Base-by-base conservation (phyloP, 2,329 filamentous ascomycete species). In the Neofusicoccum sp. region DNA sequence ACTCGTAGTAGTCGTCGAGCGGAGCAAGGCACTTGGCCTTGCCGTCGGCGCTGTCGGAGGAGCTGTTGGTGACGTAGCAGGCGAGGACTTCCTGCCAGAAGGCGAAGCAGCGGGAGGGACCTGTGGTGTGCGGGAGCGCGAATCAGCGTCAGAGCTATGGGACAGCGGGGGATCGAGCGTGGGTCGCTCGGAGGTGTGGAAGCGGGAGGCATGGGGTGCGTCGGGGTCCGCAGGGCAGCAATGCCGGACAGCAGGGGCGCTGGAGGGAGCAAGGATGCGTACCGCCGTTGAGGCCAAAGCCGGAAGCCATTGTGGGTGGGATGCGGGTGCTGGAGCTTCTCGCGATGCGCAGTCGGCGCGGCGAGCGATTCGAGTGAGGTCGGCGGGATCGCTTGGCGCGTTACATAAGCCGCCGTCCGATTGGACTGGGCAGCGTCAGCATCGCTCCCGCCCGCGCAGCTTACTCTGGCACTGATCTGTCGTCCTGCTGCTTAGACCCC, bases 11-110 rank as follows among this genome's bases (percentile, higher is more conserved):
- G 77, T 99, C 95, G 78, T 99, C 95, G 69, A 98, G 84, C 4
- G 88, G 86, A 14, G 91, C 89, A 16, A 85, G 81, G 78, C 96
- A 99, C 81, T 96, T 96, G 79, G 88, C 90, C 83, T 93, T 95
- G 70, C 92, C 92, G 74, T 93, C 90, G 62, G 92, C 92, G 83
- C 98, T 98, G 58, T 93, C 89, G 66, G 88, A 82, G 67, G 84
- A 85, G 64, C 91, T 90, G 81, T 96, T 97, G 76, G 97, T 89
- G 66, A 97, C 93, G 79, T 99, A 99, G 87, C 95, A 99, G 73
- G 93, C 93, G 77, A 99, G 90, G 69, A 98, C 88, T 81, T 99
- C 95, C 82, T 99, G 95, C 95, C 95, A 99, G 87, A 97, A 99
- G 76, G 93, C 92, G 84, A 97, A 98, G 88, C 95, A 99, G 79